Base-by-base conservation (phyloP, 768 basidiomycete species). In the Rhizopogon vesiculosus region DNA sequence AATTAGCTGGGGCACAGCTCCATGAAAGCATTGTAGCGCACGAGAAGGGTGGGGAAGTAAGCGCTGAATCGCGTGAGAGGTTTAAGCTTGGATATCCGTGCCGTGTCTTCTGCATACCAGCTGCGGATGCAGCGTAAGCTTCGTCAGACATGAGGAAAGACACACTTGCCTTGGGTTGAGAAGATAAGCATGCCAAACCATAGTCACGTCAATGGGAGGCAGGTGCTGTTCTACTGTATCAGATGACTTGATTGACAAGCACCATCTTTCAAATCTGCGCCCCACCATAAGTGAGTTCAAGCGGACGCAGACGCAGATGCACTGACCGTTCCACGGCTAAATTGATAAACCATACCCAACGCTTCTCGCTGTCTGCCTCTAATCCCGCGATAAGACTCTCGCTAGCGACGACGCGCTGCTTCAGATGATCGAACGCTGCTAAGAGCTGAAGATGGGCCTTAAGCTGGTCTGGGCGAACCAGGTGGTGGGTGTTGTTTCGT, bases 171-270 rank as follows among this genome's bases (percentile, higher is more conserved):
- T 61, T 7, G 74, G 74, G 51, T 74, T 75, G 35, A 75, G 69
- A 29, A 71, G 60, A 59, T 76, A 74, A 8, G 74, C 61, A 39
- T 75, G 74, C 69, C 74, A 74, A 3, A 75, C 74, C 73, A 75
- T 73, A 41, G 70, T 58, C 1, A 76, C 74, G 31, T 75, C 74
- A 7, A 76, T 49, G 5, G 74, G 74, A 1, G 75, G 74, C n/a
- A 70, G 45, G 0, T 31, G 42, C 22, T 52, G 46, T 45, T 62
- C 60, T 1, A 53, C 28, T 13, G 45, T 25, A 16, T 39, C 33
- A 6, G 18, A 39, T 42, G 19, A 19, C 35, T 42, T 41, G 13
- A 66, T 56, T 40, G 45, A 46, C 28, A 19, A 8, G n/a, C 65
- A 67, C 74, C 74, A 76, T 2, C 69, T 66, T 3, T 68, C 59